phyloP scores from a whole-genome alignment of 75 land plant genomes.

The Pinus tabuliformis region DNA sequence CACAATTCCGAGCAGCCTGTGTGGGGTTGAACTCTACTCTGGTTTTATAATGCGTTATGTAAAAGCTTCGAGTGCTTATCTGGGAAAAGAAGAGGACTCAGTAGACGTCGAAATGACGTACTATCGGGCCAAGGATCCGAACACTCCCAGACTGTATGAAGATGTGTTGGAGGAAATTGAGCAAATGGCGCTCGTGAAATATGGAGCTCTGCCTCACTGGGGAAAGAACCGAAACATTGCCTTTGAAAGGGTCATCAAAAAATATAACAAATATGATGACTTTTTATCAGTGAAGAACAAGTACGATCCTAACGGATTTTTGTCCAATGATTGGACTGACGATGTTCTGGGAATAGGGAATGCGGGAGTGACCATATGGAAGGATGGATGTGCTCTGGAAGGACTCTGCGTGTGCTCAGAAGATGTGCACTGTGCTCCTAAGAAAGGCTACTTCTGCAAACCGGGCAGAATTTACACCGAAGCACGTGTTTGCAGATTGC shows the following conservation, averaged over 20 bases:
- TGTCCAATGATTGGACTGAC: conserved; percentile 58
- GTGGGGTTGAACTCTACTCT: conserved; percentile 53
- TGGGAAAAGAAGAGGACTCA: conserved; percentile 63
- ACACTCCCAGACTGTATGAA: conserved; percentile 45
- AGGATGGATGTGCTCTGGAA: conserved; percentile 18
- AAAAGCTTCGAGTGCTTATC: conserved; percentile 43
- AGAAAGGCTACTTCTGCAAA: conserved; percentile 16
- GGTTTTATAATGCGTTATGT: conserved; percentile 61
- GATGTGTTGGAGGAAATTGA: conserved; percentile 77
- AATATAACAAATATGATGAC: conserved; percentile 28
- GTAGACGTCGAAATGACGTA: conserved; percentile 63
- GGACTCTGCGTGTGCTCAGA: conserved; percentile 22
- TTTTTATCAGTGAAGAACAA: conserved; percentile 38
- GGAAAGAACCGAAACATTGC: conserved; percentile 64
- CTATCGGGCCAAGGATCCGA: conserved; percentile 43
- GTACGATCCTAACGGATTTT: conserved; percentile 52
- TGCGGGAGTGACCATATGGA: background rate
- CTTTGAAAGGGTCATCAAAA: conserved; percentile 31
- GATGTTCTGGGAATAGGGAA: conserved; percentile 18
- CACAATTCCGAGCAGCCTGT: conserved; percentile 35
- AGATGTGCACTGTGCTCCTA: conserved; percentile 16
- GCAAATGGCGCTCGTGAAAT: conserved; percentile 70
- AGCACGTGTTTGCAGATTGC: conserved; percentile 17
- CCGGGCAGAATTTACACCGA: conserved; percentile 18
- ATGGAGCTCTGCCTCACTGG: conserved; percentile 66